phyloP scores from a whole-genome alignment of 2,329 filamentous ascomycete genomes.

The Ceratocystis diversiconidia region DNA sequence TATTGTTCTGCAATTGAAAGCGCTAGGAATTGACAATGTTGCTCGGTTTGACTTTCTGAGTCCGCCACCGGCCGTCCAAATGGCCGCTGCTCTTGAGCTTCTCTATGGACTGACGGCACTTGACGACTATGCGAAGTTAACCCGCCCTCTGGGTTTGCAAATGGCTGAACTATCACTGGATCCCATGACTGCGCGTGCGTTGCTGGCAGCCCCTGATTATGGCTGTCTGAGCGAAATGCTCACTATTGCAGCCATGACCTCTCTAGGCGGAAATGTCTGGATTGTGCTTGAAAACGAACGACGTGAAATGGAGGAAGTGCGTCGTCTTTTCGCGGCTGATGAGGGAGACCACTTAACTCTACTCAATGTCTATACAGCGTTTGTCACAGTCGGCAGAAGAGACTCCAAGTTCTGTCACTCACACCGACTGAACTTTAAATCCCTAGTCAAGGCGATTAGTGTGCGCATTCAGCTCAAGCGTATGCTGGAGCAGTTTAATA shows the following conservation, averaged over 20 bases:
- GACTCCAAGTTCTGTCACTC: conserved; percentile 77
- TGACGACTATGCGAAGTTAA: conserved; percentile 81
- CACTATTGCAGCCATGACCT: conserved; percentile 88
- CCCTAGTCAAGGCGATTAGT: conserved; percentile 66
- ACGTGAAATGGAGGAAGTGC: conserved; percentile 57
- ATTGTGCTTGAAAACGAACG: conserved; percentile 65
- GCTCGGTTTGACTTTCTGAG: conserved; percentile 81
- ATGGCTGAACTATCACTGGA: conserved; percentile 92
- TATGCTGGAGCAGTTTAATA: conserved; percentile 73
- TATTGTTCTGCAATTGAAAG: conserved; percentile 80
- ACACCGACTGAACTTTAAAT: conserved; percentile 75
- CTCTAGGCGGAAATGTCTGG: conserved; percentile 64
- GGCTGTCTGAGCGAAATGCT: conserved; percentile 73
- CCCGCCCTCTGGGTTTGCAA: conserved; percentile 67
- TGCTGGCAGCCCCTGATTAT: conserved; percentile 62
- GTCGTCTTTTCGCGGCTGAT: conserved; percentile 74
- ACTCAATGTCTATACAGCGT: conserved; percentile 84
- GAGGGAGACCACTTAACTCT: conserved; percentile 90
- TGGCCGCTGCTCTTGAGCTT: conserved; percentile 75
- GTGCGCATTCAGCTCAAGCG: conserved; percentile 75
- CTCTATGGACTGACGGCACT: conserved; percentile 76
- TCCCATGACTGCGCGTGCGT: conserved; percentile 86
- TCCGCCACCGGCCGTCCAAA: conserved; percentile 67
- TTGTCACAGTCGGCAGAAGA: conserved; percentile 68
- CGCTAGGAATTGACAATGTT: conserved; percentile 88